Evolutionary conservation across 345 rosid genomes (phyloP), one percentile per base, ranked within the genome.

Genomic region (Orychophragmus violaceus): DNA sequence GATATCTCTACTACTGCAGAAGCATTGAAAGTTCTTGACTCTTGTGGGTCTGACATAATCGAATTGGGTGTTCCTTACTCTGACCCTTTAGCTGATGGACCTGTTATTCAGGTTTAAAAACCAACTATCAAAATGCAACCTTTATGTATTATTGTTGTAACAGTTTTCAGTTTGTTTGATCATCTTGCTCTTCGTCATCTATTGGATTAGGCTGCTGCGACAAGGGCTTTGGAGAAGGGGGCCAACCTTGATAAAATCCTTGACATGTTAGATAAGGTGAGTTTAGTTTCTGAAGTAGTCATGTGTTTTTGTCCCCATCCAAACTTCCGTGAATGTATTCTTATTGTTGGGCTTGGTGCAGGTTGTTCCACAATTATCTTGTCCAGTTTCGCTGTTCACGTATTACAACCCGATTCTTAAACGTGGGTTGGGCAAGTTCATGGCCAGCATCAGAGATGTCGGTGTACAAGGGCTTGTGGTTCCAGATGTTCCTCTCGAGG

Each of bases 401-500:
- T 87, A 93, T 75, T 87, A 84, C 83, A 90, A 93, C 77, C 96
- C 91, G n/a, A 87, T 87, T 69, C 83, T 90, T 39, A 88, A 84
- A 82, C 84, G 85, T n/a, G 95, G 97, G 28, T 64, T 81, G 65
- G 90, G 77, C 59, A 81, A 80, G 66, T 90, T 90, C 72, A 85
- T 90, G 89, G 70, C 96, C 53, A 83, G 75, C 64, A 62, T 88
- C 57, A 82, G 74, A 67, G 90, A 87, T 60, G 69, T 51, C 2
- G 95, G 99, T 21, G 78, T 93, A 64, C 95, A 82, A 5, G 97
- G 88, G 66, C 94, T 93, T 76, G 94, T 90, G 29, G 96, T 93
- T 74, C 96, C 97, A 5, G 97, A 93, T 80, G 95, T 93, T 73
- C 99, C 97, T 71, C 74, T 93, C n/a, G 99, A 93, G 74, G 99